Evolutionary conservation across 495 filamentous ascomycete genomes (phyloP).

Genomic region (Penicillium canariense): DNA sequence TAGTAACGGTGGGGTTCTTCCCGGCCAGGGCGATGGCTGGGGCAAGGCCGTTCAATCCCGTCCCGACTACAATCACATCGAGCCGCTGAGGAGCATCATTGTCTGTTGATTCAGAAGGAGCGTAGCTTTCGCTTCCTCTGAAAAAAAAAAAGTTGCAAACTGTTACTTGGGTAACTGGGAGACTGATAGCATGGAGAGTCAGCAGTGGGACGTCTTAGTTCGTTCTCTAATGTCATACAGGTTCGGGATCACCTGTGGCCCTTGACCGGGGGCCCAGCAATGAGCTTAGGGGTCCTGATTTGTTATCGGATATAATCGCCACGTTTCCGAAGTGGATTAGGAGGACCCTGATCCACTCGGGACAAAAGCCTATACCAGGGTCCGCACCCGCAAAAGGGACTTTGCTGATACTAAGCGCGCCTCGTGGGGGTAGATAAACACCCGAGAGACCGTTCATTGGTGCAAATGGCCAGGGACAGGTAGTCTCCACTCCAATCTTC

Average conservation of each 20-base stretch:
- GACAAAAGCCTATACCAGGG: neutral
- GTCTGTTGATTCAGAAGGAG: too few species aligned
- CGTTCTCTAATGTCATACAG: too few species aligned
- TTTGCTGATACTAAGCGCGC: neutral
- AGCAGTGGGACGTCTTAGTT: too few species aligned
- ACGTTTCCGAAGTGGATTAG: neutral
- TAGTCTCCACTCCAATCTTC: too few species aligned
- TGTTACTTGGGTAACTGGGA: too few species aligned
- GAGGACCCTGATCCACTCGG: neutral
- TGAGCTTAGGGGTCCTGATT: neutral
- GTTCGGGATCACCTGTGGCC: too few species aligned
- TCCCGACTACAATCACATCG: neutral
- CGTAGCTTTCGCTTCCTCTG: too few species aligned
- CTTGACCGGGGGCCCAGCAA: too few species aligned
- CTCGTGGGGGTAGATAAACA: neutral
- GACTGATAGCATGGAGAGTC: too few species aligned
- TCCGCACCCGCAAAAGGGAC: neutral
- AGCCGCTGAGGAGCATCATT: too few species aligned
- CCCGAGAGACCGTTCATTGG: neutral
- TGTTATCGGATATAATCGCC: neutral
- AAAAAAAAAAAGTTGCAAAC: too few species aligned
- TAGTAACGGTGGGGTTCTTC: conserved; percentile 1
- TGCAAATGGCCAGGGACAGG: neutral
- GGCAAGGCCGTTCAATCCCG: conserved; percentile 1
- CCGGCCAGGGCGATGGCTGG: conserved; percentile 7